These are phyloP conservation scores for Ophiostoma ulmi DNA, from an alignment of 2,329 filamentous ascomycete species.

Conservation along the genomic window DNA sequence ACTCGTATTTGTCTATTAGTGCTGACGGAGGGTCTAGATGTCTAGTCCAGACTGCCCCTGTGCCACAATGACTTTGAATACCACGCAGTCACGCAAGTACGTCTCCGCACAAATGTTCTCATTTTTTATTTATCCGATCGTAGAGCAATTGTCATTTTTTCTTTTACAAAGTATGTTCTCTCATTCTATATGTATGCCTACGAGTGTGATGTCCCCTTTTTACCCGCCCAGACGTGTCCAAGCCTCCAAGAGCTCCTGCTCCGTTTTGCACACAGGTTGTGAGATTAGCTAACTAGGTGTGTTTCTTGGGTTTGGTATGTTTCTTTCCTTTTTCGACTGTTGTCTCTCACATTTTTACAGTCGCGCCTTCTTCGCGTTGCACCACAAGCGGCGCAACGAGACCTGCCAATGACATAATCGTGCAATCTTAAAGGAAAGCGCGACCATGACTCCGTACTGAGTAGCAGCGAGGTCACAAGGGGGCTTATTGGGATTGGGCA, in stretches of 20 bases:
- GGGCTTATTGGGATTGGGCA: not conserved
- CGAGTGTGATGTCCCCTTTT: too few relatives aligned
- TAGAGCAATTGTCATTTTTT: too few relatives aligned
- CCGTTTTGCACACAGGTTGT: not conserved
- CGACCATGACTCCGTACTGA: not conserved
- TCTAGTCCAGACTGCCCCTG: too few relatives aligned
- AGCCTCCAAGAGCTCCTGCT: not conserved
- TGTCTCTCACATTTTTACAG: not conserved
- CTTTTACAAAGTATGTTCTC: too few relatives aligned
- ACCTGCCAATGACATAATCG: not conserved
- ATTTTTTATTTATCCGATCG: too few relatives aligned
- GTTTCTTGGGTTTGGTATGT: not conserved
- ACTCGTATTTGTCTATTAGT: conserved; percentile 1
- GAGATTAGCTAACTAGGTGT: not conserved
- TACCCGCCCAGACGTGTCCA: not conserved
- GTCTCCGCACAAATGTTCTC: too few relatives aligned
- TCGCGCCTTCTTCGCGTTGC: not conserved
- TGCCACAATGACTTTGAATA: too few relatives aligned
- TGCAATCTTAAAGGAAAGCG: not conserved
- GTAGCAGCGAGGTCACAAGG: not conserved
- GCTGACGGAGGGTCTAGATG: not conserved
- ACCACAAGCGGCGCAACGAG: not conserved
- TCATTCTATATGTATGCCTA: too few relatives aligned
- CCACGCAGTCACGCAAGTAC: too few relatives aligned
- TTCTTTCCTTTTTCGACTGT: not conserved